Evolutionary conservation across 1,284 basidiomycete genomes (phyloP).

Genomic region (Mycena sp.): DNA sequence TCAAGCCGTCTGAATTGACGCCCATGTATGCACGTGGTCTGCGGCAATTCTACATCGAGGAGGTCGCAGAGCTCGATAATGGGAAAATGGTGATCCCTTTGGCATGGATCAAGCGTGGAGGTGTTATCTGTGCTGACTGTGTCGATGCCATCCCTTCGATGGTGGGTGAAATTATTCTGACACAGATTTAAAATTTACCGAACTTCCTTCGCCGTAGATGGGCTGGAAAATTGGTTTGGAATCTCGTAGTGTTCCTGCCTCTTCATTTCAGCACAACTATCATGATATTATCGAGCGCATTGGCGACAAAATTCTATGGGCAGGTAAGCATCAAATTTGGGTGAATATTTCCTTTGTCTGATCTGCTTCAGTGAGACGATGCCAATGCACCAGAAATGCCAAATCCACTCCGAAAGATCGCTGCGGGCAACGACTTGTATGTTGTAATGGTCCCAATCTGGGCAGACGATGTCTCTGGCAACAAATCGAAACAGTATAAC

Average conservation of each 20-base stretch:
- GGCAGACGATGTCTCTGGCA: no score
- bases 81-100: constrained; percentile 36
- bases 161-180: background rate
- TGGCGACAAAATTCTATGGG: background rate
- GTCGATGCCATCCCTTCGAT: background rate
- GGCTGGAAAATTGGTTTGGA: background rate
- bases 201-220: background rate
- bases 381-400: no score
- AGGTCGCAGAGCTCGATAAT: constrained; percentile 31
- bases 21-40: constrained; percentile 34
- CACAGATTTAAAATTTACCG: background rate
- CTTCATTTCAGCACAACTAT: background rate
- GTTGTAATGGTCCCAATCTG: no score
- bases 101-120: constrained; percentile 32
- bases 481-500: no score
- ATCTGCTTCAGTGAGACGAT: no score
- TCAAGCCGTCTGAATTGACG: constrained; percentile 28
- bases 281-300: background rate
- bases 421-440: no score
- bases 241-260: background rate
- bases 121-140: constrained; percentile 2
- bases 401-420: no score
- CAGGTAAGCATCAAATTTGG: no score
- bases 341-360: no score
- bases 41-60: no score